Evolutionary conservation across 2,329 filamentous ascomycete species (phyloP).

Genomic region (Sarocladiaceae sp.): DNA sequence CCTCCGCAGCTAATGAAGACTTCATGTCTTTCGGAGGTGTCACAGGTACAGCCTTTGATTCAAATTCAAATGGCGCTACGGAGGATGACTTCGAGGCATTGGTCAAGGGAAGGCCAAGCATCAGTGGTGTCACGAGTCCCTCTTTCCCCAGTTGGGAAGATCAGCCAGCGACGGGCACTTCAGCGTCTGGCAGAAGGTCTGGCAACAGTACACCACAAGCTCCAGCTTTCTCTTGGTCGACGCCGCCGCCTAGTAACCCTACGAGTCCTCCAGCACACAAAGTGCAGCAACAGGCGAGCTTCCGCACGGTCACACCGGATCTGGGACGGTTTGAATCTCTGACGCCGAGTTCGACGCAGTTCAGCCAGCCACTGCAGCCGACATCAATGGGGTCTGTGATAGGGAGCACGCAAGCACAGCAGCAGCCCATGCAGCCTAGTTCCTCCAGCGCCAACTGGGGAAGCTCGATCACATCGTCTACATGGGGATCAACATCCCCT

Average conservation of each 20-base stretch:
- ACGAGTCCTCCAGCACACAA: constrained; percentile 28
- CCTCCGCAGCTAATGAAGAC: constrained; percentile 53
- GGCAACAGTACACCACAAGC: constrained; percentile 33
- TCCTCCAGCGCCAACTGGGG: constrained; percentile 3
- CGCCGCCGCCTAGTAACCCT: constrained; percentile 40
- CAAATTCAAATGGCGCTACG: constrained; percentile 42
- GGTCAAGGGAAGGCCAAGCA: constrained; percentile 63
- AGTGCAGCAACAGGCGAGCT: constrained; percentile 33
- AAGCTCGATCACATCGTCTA: constrained; percentile 29
- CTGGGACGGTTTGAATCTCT: constrained; percentile 51
- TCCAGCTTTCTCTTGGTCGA: constrained; percentile 62
- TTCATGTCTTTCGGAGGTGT: constrained; percentile 67
- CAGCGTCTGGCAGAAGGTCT: constrained; percentile 30
- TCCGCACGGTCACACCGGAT: constrained; percentile 57
- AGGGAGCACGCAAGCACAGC: background rate
- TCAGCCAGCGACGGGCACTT: constrained; percentile 20
- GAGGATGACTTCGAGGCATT: constrained; percentile 83
- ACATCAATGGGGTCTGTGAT: constrained; percentile 14
- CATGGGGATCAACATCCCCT: constrained; percentile 42
- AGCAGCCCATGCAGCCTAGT: constrained; percentile 19
- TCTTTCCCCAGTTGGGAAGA: constrained; percentile 45
- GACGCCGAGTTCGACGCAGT: constrained; percentile 57
- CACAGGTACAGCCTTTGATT: constrained; percentile 56
- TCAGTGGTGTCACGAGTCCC: constrained; percentile 33
- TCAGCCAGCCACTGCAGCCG: constrained; percentile 56